A percentile compares a stretch with the other conserved stretches of the same genome.
phyloP scores from a whole-genome alignment of 257 asterid genomes.

The Mitragyna speciosa region DNA sequence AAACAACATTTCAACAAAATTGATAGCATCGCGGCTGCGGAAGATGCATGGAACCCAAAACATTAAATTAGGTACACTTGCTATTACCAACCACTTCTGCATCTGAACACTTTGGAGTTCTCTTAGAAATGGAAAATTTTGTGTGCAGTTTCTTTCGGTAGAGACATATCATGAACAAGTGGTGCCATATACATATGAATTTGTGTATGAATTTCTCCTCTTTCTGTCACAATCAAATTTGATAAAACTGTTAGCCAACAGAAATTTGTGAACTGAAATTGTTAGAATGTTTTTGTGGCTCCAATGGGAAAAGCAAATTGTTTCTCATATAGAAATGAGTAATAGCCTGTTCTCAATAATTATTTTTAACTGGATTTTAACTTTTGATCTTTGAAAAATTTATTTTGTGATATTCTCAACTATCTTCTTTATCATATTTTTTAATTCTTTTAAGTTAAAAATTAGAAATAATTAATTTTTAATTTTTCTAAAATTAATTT shows the following conservation, averaged over 20 bases:
- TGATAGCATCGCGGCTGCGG: background rate
- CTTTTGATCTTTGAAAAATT: too few relatives aligned
- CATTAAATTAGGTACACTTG: background rate
- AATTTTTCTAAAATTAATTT: too few relatives aligned
- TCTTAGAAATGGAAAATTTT: too few relatives aligned
- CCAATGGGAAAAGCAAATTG: too few relatives aligned
- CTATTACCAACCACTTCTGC: background rate
- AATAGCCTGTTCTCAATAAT: too few relatives aligned
- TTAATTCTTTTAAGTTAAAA: too few relatives aligned
- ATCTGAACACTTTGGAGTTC: background rate
- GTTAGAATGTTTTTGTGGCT: background rate
- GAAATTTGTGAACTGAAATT: background rate
- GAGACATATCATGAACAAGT: too few relatives aligned
- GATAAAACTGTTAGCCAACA: background rate
- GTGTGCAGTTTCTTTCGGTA: background rate
- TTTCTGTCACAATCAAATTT: background rate
- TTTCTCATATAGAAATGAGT: too few relatives aligned
- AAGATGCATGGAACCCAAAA: background rate
- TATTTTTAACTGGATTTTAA: too few relatives aligned
- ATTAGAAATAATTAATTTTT: too few relatives aligned
- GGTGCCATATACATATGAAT: background rate
- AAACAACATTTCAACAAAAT: background rate
- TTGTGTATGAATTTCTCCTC: background rate
- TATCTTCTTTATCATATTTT: too few relatives aligned
- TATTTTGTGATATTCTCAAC: too few relatives aligned